Conservation (phyloP, 129 eudicot genomes). For the Escallonia herrerae region DNA sequence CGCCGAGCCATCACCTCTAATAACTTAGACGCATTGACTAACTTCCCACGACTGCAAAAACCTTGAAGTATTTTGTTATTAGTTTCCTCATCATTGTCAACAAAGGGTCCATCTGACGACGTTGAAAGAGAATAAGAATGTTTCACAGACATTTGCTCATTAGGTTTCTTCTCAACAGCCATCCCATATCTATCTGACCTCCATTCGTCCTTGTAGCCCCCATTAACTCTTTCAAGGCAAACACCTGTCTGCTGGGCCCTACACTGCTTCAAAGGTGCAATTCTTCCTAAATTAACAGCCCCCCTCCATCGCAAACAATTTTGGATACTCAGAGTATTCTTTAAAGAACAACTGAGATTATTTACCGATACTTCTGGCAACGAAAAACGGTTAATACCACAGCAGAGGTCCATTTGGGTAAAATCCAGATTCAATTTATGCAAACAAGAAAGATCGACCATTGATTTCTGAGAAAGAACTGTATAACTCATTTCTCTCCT, state of each 20-base stretch:
- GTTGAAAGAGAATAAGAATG: constrained; percentile 12
- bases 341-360: constrained; percentile 11
- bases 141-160: constrained; percentile 1
- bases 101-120: constrained; percentile 31
- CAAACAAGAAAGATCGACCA: constrained; percentile 29
- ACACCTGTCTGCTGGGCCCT: constrained; percentile 20
- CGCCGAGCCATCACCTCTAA: constrained; percentile 63
- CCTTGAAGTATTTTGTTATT: constrained; percentile 54
- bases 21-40: constrained; percentile 47
- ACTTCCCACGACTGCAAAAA: constrained; percentile 47
- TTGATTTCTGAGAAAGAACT: constrained; percentile 10
- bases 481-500: constrained; percentile 13
- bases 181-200: constrained; percentile 10
- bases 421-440: constrained; percentile 18
- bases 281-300: constrained; percentile 19
- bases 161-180: constrained; percentile 6
- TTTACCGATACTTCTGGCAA: neutral
- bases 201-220: constrained; percentile 21
- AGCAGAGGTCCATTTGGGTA: constrained; percentile 17
- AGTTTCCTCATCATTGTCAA: constrained; percentile 49
- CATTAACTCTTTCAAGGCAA: constrained; percentile 33
- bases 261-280: constrained; percentile 12
- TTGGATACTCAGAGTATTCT: constrained; percentile 9
- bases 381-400: neutral
- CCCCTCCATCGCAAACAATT: constrained; percentile 13